Base-by-base conservation (phyloP, 2,329 filamentous ascomycete genomes). In the Phaeomoniella chlamydospora region DNA sequence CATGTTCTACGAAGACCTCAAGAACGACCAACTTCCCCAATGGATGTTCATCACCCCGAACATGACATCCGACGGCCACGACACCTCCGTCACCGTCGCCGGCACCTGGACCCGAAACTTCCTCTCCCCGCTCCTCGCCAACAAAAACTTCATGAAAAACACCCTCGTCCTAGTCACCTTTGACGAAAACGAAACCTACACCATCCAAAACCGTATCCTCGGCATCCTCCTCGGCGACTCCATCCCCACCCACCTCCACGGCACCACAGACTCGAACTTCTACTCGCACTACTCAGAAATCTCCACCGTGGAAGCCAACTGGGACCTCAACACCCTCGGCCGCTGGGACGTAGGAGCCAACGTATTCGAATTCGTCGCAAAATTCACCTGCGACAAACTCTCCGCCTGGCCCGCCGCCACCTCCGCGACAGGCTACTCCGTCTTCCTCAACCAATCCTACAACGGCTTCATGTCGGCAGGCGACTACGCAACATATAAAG, bases 131-230 rank as follows among this genome's bases (percentile, higher is more conserved):
- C 72, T 90, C 5, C 65, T 90, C 4, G 53, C 67, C 22, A 70
- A 88, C 59, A 56, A 62, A 34, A 70, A 77, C 45, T 88, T 90
- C 57, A 80, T 78, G 72, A 62, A 80, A 34, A 73, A 80, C 49
- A 87, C 80, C 0, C 68, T 90, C 1, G 68, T 90, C 6, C 62
- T 88, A 4, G 56, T 90, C 40, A 87, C 76, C 6, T 90, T 85
- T 49, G 84, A 90, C 44, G 84, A 90, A 60, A 81, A 77, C 53
- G 72, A 78, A 47, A 74, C 70, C 6, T 85, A 86, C 57, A 55
- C 64, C 4, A 58, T 64, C 16, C 68, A 71, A 46, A 90, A 90
- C 67, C 66, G 67, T 29, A 69, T 90, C 36, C 70, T 83, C 40
- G 72, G 64, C 42, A 67, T 90, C 44, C 68, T 90, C 0, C 61